Percentiles rank a stretch among this genome's conserved stretches.
Evolutionary conservation across 371 early-diverging fungal genomes (phyloP).

Genomic region (Apophysomyces elegans): DNA sequence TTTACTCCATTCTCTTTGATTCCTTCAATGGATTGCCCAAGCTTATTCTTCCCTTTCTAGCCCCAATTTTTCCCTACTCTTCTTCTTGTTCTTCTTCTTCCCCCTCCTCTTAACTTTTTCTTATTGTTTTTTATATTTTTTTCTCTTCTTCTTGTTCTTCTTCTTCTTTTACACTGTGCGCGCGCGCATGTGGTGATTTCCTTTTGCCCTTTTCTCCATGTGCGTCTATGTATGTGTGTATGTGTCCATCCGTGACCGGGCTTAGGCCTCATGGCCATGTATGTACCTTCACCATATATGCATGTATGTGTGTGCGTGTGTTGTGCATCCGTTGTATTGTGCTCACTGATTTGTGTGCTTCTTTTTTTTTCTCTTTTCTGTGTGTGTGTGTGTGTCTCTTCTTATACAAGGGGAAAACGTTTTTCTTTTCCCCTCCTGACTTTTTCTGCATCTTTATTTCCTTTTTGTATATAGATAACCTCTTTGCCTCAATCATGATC

Average conservation of each 20-base stretch:
- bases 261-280: no score
- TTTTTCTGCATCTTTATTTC: conserved; percentile 7
- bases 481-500: conserved; percentile 2
- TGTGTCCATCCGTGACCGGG: no score
- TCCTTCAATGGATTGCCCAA: background rate
- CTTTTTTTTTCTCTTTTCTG: background rate
- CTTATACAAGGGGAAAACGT: background rate
- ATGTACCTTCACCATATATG: background rate
- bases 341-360: background rate
- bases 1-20: background rate
- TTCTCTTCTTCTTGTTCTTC: background rate
- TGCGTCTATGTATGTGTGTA: no score
- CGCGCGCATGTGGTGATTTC: conserved; percentile 1
- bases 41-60: background rate
- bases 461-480: conserved; percentile 3
- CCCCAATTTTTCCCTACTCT: no score
- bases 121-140: conserved; percentile 1
- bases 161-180: conserved; percentile 5
- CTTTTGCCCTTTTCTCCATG: no score
- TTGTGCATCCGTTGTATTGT: background rate
- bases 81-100: no score
- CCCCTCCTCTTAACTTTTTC: background rate
- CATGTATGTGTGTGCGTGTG: background rate
- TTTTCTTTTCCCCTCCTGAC: background rate
- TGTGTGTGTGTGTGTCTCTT: background rate